Evolutionary conservation across 2,329 filamentous ascomycete species (phyloP).

Genomic region (Shiraia bambusicola): DNA sequence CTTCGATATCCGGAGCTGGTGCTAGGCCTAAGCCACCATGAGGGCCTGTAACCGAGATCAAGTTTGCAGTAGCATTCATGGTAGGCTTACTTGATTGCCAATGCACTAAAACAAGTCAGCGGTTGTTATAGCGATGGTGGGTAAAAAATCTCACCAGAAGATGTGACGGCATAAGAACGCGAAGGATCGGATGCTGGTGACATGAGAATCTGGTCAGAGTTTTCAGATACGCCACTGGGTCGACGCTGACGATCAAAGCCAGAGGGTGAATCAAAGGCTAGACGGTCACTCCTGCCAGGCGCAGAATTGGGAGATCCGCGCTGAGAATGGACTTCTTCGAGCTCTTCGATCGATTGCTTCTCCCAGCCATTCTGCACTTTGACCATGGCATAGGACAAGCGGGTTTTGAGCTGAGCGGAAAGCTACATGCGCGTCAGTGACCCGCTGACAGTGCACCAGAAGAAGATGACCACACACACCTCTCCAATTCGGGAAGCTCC

Average conservation of each 20-base stretch:
- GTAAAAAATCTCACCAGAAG: slow-evolving; percentile 23
- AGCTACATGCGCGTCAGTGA: slow-evolving; percentile 54
- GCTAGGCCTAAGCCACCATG: slow-evolving; percentile 29
- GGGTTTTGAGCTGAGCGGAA: slow-evolving; percentile 76
- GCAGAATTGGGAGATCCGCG: slow-evolving; percentile 62
- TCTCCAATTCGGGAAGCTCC: slow-evolving; percentile 71
- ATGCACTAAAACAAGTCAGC: slow-evolving; percentile 21
- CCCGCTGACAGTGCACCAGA: slow-evolving; percentile 7
- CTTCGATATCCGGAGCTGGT: slow-evolving; percentile 36
- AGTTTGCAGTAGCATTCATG: slow-evolving; percentile 29
- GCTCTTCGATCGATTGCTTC: slow-evolving; percentile 72
- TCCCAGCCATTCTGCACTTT: slow-evolving; percentile 90
- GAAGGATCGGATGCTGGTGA: slow-evolving; percentile 36
- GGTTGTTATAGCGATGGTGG: not conserved
- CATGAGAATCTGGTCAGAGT: slow-evolving; percentile 38
- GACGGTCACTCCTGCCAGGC: slow-evolving; percentile 49
- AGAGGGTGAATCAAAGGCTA: slow-evolving; percentile 35
- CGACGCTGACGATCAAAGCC: slow-evolving; percentile 29
- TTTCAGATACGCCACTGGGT: slow-evolving; percentile 41
- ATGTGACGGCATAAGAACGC: slow-evolving; percentile 23
- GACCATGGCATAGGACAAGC: slow-evolving; percentile 88
- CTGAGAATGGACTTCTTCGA: slow-evolving; percentile 74
- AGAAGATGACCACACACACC: slow-evolving; percentile 57
- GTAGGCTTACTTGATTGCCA: slow-evolving; percentile 33
- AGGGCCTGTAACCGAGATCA: slow-evolving; percentile 32